phyloP scores from a whole-genome alignment of 305 asterid species.

The Nicotiana rustica region DNA sequence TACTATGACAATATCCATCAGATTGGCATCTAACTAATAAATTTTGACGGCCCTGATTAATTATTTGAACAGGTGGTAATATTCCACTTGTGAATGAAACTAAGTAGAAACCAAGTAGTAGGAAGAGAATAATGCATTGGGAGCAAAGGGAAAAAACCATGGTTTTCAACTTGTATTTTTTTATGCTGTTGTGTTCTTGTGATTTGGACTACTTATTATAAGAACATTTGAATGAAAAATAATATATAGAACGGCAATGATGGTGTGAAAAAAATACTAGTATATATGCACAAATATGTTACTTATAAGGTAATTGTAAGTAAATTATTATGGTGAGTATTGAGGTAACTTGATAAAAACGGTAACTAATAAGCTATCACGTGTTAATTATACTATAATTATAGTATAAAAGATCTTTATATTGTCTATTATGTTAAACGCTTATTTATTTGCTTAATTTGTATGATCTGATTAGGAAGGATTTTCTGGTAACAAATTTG shows the following conservation, averaged over 20 bases:
- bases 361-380: too few species aligned
- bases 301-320: too few species aligned
- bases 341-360: too few species aligned
- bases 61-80: background rate
- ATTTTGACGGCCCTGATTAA: background rate
- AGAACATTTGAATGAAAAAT: too few species aligned
- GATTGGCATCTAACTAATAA: slow-evolving; percentile 7
- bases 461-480: background rate
- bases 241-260: too few species aligned
- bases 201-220: background rate
- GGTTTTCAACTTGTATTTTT: background rate
- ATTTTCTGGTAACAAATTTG: background rate
- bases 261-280: too few species aligned
- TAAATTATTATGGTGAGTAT: too few species aligned
- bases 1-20: background rate
- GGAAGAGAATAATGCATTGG: background rate
- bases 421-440: too few species aligned
- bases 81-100: background rate
- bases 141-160: background rate
- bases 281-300: too few species aligned
- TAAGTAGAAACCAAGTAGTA: background rate
- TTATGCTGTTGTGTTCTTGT: background rate
- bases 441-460: background rate
- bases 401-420: too few species aligned
- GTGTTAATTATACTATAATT: too few species aligned